Evolutionary conservation across 225 moss, liverwort and hornwort species (phyloP).

Genomic region (Pseudoscleropodium purum): DNA sequence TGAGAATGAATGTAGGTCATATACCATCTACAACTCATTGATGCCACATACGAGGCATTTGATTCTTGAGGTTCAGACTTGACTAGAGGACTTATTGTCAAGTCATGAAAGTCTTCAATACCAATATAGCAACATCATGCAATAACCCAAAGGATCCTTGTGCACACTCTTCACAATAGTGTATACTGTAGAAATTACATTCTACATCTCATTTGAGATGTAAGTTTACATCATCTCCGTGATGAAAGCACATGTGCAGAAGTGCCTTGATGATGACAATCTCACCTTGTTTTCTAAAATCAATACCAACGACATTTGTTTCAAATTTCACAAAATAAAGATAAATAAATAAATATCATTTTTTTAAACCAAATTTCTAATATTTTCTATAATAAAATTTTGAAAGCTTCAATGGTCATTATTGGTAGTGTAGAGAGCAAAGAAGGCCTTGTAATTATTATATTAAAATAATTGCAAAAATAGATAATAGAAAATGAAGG

Average conservation of each 20-base stretch:
- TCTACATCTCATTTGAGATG: too few relatives aligned
- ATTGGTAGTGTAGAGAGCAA: background rate
- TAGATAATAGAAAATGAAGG: background rate
- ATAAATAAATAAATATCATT: background rate
- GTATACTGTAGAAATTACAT: too few relatives aligned
- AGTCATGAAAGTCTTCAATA: too few relatives aligned
- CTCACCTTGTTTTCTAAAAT: background rate
- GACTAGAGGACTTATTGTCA: too few relatives aligned
- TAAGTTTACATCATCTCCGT: too few relatives aligned
- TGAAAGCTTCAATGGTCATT: background rate
- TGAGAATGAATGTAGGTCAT: too few relatives aligned
- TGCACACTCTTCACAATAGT: rapidly evolving
- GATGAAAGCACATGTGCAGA: rapidly evolving
- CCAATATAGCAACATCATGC: too few relatives aligned
- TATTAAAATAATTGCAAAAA: background rate
- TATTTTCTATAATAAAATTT: background rate
- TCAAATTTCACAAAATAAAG: background rate
- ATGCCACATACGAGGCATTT: too few relatives aligned
- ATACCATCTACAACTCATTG: too few relatives aligned
- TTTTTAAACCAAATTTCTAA: background rate
- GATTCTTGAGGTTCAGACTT: too few relatives aligned
- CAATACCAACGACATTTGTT: background rate
- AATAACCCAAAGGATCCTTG: too few relatives aligned
- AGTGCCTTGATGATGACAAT: background rate
- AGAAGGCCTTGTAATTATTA: background rate